These are phyloP conservation scores for Chlamydomonas reinhardtii DNA, from an alignment of 163 green algal genomes.

Conservation along the genomic window DNA sequence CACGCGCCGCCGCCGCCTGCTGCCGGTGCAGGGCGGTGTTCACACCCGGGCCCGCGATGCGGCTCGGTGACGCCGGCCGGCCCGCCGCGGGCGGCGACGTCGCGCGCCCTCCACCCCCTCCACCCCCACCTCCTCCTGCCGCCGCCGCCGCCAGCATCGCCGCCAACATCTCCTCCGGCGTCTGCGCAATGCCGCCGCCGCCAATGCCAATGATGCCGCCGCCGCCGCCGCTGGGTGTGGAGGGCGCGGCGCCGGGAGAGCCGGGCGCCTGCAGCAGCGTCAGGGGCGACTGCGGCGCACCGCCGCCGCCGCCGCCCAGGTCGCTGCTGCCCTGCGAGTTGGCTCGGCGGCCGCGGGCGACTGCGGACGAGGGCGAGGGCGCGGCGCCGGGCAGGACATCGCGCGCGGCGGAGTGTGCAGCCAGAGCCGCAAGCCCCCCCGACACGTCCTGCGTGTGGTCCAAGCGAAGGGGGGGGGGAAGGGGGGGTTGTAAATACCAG, in stretches of 20 bases:
- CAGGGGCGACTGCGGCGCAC: not conserved
- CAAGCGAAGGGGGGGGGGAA: no score
- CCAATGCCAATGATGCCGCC: no score
- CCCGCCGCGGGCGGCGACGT: slow-evolving; percentile 13
- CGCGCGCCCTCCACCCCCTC: not conserved
- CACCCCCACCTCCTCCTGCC: not conserved
- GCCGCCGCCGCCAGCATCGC: not conserved
- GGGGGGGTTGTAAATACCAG: no score
- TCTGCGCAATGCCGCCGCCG: not conserved
- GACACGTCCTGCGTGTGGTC: slow-evolving; percentile 18
- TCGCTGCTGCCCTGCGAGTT: no score
- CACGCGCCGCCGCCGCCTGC: slow-evolving; percentile 30
- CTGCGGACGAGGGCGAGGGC: not conserved
- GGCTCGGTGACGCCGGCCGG: slow-evolving; percentile 12
- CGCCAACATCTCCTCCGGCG: not conserved
- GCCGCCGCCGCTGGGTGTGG: not conserved
- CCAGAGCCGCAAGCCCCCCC: slow-evolving; percentile 2
- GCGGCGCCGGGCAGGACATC: not conserved
- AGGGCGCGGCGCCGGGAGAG: no score
- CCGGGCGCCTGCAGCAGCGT: not conserved
- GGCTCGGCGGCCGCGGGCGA: not conserved
- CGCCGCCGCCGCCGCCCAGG: no score
- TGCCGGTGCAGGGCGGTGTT: slow-evolving; percentile 22
- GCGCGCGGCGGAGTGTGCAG: slow-evolving; percentile 15
- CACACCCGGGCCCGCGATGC: slow-evolving; percentile 16